phyloP scores from a whole-genome alignment of 305 asterid species.

The Fraxinus paxiana region DNA sequence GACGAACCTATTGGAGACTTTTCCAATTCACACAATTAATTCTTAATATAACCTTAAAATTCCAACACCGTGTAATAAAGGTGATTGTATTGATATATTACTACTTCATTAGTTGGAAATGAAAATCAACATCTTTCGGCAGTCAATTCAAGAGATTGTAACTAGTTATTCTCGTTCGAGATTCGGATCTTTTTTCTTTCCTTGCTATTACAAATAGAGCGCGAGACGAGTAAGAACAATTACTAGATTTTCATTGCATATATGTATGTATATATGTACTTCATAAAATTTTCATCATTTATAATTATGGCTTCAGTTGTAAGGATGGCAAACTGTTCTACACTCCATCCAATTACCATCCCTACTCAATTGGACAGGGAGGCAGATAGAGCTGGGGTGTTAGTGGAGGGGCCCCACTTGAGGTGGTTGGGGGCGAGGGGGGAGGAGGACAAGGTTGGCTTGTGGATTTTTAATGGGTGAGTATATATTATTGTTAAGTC shows the following conservation, averaged over 20 bases:
- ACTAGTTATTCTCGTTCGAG: neutral
- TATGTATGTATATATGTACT: neutral
- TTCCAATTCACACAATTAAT: too few relatives aligned
- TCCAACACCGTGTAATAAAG: neutral
- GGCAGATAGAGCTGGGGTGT: neutral
- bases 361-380: neutral
- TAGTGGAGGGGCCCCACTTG: neutral
- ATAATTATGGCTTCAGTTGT: neutral
- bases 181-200: neutral
- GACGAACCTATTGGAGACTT: neutral
- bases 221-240: neutral
- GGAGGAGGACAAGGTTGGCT: neutral
- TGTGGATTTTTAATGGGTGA: neutral
- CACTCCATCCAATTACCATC: neutral
- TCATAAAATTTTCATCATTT: neutral
- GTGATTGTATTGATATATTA: neutral
- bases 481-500: neutral
- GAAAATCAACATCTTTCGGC: neutral
- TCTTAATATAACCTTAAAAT: neutral
- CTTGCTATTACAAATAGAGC: neutral
- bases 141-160: neutral
- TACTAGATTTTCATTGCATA: neutral
- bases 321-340: neutral
- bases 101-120: neutral
- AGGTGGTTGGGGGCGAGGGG: too few relatives aligned